A percentile compares a stretch with the other conserved stretches of the same genome.
phyloP scores from a whole-genome alignment of 768 basidiomycete species.

The Suillus subaureus region DNA sequence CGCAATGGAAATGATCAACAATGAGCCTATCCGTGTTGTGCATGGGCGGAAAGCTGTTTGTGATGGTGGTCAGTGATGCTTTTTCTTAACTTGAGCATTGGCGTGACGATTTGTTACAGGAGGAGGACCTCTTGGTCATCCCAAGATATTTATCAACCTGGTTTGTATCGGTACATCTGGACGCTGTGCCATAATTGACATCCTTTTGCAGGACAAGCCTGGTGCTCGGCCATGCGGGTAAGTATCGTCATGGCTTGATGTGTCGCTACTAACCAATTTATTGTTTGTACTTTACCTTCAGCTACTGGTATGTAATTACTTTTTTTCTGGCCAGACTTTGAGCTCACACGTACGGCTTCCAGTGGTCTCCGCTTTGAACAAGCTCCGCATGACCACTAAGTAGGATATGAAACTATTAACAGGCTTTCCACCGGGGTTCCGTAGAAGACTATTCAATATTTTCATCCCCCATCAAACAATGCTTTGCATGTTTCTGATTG shows the following conservation, averaged over 20 bases:
- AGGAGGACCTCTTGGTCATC: slow-evolving; percentile 93
- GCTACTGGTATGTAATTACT: slow-evolving; percentile 48
- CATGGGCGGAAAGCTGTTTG: slow-evolving; percentile 86
- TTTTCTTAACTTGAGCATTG: slow-evolving; percentile 7
- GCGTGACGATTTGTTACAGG: slow-evolving; percentile 48
- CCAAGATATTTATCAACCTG: slow-evolving; percentile 95
- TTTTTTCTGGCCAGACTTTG: background rate
- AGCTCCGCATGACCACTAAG: slow-evolving; percentile 57
- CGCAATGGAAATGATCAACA: slow-evolving; percentile 86
- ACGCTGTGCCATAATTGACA: slow-evolving; percentile 10
- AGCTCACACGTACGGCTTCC: slow-evolving; percentile 8
- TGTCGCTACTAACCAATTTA: slow-evolving; percentile 1
- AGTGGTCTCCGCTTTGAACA: slow-evolving; percentile 93
- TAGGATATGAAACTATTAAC: background rate
- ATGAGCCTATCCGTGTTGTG: slow-evolving; percentile 85
- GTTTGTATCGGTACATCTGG: slow-evolving; percentile 46
- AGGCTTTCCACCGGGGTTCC: background rate
- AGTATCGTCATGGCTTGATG: slow-evolving; percentile 33
- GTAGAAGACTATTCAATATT: background rate
- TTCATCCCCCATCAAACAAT: background rate
- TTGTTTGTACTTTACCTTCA: slow-evolving; percentile 20
- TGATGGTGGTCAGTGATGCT: slow-evolving; percentile 80
- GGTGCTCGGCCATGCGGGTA: slow-evolving; percentile 90
- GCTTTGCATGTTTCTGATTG: slow-evolving; percentile 14
- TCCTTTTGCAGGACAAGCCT: slow-evolving; percentile 70